Percentiles rank a stretch among this genome's conserved stretches.
phyloP scores from a whole-genome alignment of 805 yeast genomes.

The Saccharomycopsis lassenensis region DNA sequence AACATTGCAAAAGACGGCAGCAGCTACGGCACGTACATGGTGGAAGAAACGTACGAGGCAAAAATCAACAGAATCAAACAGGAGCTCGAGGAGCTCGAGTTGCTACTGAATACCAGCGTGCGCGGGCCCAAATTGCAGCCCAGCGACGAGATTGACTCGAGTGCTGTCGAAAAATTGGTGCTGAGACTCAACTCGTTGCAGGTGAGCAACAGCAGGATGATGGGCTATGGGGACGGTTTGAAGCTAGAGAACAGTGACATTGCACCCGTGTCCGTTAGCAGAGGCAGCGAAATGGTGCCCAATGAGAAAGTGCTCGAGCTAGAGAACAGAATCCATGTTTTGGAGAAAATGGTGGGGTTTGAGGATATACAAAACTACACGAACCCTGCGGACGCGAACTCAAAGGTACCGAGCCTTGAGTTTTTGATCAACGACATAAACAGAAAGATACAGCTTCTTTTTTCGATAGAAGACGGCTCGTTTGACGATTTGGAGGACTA shows the following conservation, averaged over 20 bases:
- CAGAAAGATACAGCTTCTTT: constrained; percentile 11
- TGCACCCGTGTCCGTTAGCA: too few species aligned
- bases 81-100: constrained; percentile 16
- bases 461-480: too few species aligned
- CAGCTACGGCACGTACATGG: constrained; percentile 8
- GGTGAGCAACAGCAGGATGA: too few species aligned
- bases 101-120: too few species aligned
- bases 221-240: too few species aligned
- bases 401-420: constrained; percentile 10
- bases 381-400: background rate
- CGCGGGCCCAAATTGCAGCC: constrained; percentile 15
- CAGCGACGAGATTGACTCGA: constrained; percentile 12
- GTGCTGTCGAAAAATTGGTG: constrained; percentile 6
- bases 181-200: too few species aligned
- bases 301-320: constrained; percentile 12
- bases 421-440: constrained; percentile 13
- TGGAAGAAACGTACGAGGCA: constrained; percentile 16
- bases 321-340: constrained; percentile 11
- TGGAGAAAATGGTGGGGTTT: constrained; percentile 16
- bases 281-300: constrained; percentile 5
- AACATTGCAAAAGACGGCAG: constrained; percentile 3
- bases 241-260: too few species aligned
- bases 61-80: constrained; percentile 12
- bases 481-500: too few species aligned
- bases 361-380: constrained; percentile 4